Evolutionary conservation across 2,329 filamentous ascomycete genomes (phyloP).

Genomic region (Thermothelomyces thermophilus): DNA sequence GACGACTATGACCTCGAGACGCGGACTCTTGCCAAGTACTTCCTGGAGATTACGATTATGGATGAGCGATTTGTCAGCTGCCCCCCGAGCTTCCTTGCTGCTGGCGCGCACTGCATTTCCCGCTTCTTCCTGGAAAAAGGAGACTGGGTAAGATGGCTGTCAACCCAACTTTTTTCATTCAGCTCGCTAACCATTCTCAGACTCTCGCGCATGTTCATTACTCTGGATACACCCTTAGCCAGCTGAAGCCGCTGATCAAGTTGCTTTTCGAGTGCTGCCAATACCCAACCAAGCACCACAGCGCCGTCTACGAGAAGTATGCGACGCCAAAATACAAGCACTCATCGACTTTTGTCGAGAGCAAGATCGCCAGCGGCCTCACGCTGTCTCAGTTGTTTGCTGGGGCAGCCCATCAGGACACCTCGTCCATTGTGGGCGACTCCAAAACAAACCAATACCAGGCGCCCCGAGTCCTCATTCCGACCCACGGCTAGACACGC

Average conservation of each 20-base stretch:
- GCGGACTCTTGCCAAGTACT: slow-evolving; percentile 93
- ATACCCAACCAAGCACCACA: slow-evolving; percentile 71
- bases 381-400: slow-evolving; percentile 35
- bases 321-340: slow-evolving; percentile 79
- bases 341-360: slow-evolving; percentile 72
- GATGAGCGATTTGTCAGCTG: slow-evolving; percentile 94
- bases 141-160: slow-evolving; percentile 66
- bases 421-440: slow-evolving; percentile 5
- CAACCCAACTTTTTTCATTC: not conserved
- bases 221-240: slow-evolving; percentile 83
- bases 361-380: slow-evolving; percentile 60
- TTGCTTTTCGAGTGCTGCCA: slow-evolving; percentile 86
- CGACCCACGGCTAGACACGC: slow-evolving; percentile 1
- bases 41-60: slow-evolving; percentile 94
- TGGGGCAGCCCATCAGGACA: not conserved
- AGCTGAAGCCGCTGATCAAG: slow-evolving; percentile 69
- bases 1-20: slow-evolving; percentile 97
- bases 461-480: not conserved
- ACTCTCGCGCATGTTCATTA: slow-evolving; percentile 81
- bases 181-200: slow-evolving; percentile 43
- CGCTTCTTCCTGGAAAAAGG: slow-evolving; percentile 86
- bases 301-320: slow-evolving; percentile 88
- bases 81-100: slow-evolving; percentile 83
- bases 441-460: not conserved
- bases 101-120: slow-evolving; percentile 86